Percentiles rank a stretch among this genome's conserved stretches.
Conservation (phyloP, 768 basidiomycete genomes). For the Suillus bovinus region DNA sequence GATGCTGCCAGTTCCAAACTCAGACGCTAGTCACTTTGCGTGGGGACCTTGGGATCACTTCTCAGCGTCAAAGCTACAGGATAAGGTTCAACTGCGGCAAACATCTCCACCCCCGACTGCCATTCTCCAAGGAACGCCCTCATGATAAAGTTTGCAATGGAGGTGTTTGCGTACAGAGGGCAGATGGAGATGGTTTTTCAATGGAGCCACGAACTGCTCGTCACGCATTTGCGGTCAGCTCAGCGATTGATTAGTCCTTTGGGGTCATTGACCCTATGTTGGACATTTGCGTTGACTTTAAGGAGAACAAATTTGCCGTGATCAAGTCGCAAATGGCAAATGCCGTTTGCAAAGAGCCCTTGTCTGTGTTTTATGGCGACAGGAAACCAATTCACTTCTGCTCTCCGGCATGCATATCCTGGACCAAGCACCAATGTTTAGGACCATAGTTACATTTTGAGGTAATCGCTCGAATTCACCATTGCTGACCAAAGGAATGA, state of each 20-base stretch:
- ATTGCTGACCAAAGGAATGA: no score
- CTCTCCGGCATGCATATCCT: no score
- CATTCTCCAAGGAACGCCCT: background rate
- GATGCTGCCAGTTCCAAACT: background rate
- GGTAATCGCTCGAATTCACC: no score
- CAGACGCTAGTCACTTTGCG: background rate
- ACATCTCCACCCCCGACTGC: background rate
- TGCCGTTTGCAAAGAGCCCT: background rate
- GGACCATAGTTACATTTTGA: no score
- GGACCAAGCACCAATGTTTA: no score
- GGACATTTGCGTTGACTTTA: background rate
- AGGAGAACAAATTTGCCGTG: background rate
- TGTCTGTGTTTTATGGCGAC: background rate
- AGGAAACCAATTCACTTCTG: no score
- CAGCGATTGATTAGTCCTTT: no score
- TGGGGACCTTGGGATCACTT: background rate
- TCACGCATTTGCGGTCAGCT: background rate
- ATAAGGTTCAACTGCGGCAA: background rate
- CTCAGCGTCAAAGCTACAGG: background rate
- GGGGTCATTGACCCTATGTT: no score
- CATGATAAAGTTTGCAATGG: conserved; percentile 22
- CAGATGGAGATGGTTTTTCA: conserved; percentile 8
- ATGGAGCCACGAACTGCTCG: background rate
- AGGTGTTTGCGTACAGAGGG: conserved; percentile 21
- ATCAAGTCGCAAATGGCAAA: background rate